Conservation (phyloP, 2,329 filamentous ascomycete species). For the Ophiostoma perfectum region DNA sequence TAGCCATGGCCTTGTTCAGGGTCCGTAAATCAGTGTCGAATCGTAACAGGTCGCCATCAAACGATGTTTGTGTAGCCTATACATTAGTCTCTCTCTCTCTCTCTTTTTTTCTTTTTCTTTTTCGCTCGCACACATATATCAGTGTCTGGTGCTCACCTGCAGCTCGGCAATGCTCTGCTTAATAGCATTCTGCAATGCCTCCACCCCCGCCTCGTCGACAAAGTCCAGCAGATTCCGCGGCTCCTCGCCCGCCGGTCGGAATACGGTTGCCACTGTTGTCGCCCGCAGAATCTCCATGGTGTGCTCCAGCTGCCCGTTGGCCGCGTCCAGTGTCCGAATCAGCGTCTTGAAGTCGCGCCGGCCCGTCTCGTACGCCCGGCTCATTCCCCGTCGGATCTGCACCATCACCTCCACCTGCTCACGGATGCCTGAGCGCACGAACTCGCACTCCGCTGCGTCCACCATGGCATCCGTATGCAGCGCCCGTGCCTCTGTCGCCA, state of each 20-base stretch:
- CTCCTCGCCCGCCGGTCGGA: slow-evolving; percentile 54
- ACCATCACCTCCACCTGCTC: slow-evolving; percentile 51
- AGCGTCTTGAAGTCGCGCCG: slow-evolving; percentile 57
- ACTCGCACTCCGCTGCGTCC: slow-evolving; percentile 63
- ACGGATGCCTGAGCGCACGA: slow-evolving; percentile 57
- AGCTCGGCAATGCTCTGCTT: slow-evolving; percentile 66
- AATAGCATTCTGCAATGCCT: slow-evolving; percentile 58
- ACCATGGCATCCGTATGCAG: slow-evolving; percentile 75
- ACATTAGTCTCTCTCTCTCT: background rate
- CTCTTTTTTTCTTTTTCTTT: background rate
- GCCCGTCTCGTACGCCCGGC: slow-evolving; percentile 52
- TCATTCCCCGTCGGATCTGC: slow-evolving; percentile 48
- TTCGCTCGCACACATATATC: background rate
- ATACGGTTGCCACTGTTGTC: slow-evolving; percentile 58
- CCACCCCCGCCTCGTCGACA: slow-evolving; percentile 66
- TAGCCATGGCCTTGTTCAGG: slow-evolving; percentile 54
- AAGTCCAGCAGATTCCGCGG: slow-evolving; percentile 67
- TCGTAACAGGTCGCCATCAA: slow-evolving; percentile 67
- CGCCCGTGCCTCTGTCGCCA: slow-evolving; percentile 68
- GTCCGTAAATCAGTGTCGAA: slow-evolving; percentile 70
- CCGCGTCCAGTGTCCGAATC: slow-evolving; percentile 60
- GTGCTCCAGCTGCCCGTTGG: slow-evolving; percentile 57
- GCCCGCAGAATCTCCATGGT: slow-evolving; percentile 61
- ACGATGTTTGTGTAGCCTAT: slow-evolving; percentile 57
- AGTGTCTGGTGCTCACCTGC: slow-evolving; percentile 38